These are phyloP conservation scores for Pyrus pyrifolia DNA, from an alignment of 306 rosid species.

Conservation along the genomic window DNA sequence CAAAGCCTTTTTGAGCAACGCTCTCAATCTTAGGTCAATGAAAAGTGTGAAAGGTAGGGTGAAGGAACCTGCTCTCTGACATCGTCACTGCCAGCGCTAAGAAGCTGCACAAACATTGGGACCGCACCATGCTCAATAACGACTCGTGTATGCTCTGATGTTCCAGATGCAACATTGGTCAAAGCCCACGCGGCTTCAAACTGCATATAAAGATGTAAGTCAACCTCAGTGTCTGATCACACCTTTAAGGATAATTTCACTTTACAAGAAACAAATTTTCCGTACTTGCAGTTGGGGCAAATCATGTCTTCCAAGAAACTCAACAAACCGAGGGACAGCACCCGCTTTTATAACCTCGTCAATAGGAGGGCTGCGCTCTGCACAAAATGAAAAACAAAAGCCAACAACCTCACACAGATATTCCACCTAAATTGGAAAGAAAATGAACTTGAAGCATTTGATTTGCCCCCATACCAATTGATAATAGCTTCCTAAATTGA, in stretches of 20 bases:
- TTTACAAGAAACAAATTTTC: neutral
- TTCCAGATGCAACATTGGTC: constrained; percentile 56
- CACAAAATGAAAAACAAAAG: neutral
- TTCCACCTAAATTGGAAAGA: neutral
- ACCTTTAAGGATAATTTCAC: neutral
- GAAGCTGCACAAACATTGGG: constrained; percentile 55
- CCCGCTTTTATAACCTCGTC: constrained; percentile 52
- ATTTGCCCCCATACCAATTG: constrained; percentile 39
- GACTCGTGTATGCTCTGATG: constrained; percentile 54
- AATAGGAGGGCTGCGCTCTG: constrained; percentile 60
- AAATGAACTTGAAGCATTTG: neutral
- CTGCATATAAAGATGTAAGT: constrained; percentile 25
- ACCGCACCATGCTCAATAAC: constrained; percentile 63
- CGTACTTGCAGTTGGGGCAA: constrained; percentile 47
- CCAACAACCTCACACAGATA: neutral
- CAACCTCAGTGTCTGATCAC: neutral
- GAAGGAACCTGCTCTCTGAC: constrained; percentile 64
- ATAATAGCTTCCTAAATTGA: constrained; percentile 49
- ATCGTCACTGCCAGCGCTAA: constrained; percentile 46
- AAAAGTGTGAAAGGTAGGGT: neutral
- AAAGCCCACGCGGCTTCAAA: constrained; percentile 77
- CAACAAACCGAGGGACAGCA: constrained; percentile 55
- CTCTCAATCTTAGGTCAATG: neutral
- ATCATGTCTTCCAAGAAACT: constrained; percentile 48
- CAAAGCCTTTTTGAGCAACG: neutral